Base-by-base conservation (phyloP, 345 rosid species). In the Eucalyptus erythrocorys region DNA sequence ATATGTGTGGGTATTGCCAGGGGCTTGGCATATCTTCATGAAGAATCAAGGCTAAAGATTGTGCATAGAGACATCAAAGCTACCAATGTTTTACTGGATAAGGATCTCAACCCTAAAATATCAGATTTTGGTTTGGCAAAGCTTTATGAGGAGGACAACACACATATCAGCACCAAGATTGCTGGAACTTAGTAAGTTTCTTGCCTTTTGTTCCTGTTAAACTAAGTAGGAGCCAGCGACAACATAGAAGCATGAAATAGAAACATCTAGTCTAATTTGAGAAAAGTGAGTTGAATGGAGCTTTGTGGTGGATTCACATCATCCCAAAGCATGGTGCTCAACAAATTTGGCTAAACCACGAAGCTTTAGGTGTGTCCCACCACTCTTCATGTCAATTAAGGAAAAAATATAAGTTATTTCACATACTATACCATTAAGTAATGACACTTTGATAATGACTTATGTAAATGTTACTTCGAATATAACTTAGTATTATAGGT, bases 11-110 rank as follows among this genome's bases (percentile, higher is more conserved):
- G 61, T 43, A 59, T 85, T 30, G 87, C 89, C 34, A 88, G 48
- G 48, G 89, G 89, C 40, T 59, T 88, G 57, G 89, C 89, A 16
- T 88, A 26, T 47, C 89, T 88, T 48, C 89, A 85, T n/a, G 82
- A 88, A 57, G 89, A 88, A 37, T 88, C 89, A 27, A 64, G 76
- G 76, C 76, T 64, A 34, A 64, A 64, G 76, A 64, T 64, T 64
- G 76, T 64, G 76, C 76, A 64, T n/a, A 64, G 40, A 64, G 76
- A 64, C 76, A 64, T 64, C 76, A 64, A 64, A 64, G 76, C 76
- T n/a, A 64, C 40, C 32, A 64, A n/a, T n/a, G 76, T 64, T 64
- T 64, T n/a, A 64, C 10, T 64, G 40, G 76, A 64, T 64, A n/a
- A 43, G 87, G 37, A 64, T 64, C 76, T 64, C 37, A 64, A 64